Percentiles rank a stretch among this genome's conserved stretches.
Conservation (phyloP, 768 basidiomycete genomes). For the Nidularia pulvinata region DNA sequence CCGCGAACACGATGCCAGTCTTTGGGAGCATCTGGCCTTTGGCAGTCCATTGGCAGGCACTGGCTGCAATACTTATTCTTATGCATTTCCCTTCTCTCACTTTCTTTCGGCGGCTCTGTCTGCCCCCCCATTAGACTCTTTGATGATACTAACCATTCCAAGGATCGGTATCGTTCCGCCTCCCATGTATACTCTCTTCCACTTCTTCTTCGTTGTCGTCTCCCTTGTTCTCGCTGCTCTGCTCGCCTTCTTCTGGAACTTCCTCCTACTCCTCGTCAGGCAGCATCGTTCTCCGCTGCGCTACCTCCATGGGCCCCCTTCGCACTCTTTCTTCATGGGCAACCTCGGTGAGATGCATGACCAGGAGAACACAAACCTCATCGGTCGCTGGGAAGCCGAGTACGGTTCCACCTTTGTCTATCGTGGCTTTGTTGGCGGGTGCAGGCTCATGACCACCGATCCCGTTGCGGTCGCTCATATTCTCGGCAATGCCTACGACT, state of each 20-base stretch:
- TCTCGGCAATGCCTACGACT: conserved; percentile 52
- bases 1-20: too few species aligned
- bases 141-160: too few species aligned
- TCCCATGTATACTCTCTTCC: too few species aligned
- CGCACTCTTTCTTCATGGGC: conserved; percentile 46
- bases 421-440: conserved; percentile 49
- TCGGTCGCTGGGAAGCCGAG: conserved; percentile 39
- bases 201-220: conserved; percentile 15
- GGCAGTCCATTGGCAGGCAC: too few species aligned
- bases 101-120: too few species aligned
- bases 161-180: too few species aligned
- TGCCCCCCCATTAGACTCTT: too few species aligned
- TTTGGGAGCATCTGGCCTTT: too few species aligned
- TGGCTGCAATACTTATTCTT: too few species aligned
- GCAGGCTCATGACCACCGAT: conserved; percentile 60
- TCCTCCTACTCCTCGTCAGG: conserved; percentile 39
- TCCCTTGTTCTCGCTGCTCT: too few species aligned
- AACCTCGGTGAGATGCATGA: conserved; percentile 54
- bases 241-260: too few species aligned
- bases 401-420: conserved; percentile 54
- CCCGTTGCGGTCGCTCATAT: conserved; percentile 57
- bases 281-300: conserved; percentile 48
- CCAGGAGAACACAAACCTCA: conserved; percentile 54
- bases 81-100: neutral
- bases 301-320: conserved; percentile 43